Conservation (phyloP, 2,329 filamentous ascomycete genomes). For the Myriosclerotinia scirpicola region DNA sequence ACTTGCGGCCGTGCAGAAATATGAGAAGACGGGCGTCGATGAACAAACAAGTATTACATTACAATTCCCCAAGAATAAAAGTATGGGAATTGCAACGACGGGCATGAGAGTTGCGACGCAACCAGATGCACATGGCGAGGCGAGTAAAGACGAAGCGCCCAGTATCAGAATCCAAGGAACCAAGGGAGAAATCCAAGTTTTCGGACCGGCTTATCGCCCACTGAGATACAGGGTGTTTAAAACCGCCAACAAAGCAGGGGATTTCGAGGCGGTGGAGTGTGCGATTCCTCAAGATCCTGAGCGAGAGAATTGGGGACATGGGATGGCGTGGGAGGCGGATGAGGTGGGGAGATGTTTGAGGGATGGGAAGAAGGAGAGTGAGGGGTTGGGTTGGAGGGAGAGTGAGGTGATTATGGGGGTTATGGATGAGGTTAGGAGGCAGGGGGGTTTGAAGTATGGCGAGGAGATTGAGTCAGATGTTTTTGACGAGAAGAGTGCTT, state of each 20-base stretch:
- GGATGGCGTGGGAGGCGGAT: conserved; percentile 73
- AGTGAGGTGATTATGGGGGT: conserved; percentile 63
- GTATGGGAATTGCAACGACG: conserved; percentile 61
- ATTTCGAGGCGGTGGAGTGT: conserved; percentile 40
- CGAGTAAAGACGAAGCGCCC: conserved; percentile 52
- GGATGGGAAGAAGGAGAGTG: conserved; percentile 63
- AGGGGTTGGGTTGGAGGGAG: conserved; percentile 58
- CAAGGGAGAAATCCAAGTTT: conserved; percentile 66
- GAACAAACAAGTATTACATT: conserved; percentile 63
- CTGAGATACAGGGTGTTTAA: conserved; percentile 53
- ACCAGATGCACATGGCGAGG: conserved; percentile 48
- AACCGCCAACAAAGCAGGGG: conserved; percentile 31
- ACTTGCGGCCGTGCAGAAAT: conserved; percentile 56
- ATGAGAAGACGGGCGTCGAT: conserved; percentile 60
- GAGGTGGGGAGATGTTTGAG: conserved; percentile 62
- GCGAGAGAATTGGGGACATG: conserved; percentile 50
- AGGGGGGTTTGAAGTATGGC: conserved; percentile 58
- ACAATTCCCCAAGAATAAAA: conserved; percentile 57
- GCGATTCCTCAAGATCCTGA: conserved; percentile 47
- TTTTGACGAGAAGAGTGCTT: conserved; percentile 59
- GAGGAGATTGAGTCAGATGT: conserved; percentile 63
- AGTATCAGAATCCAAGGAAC: conserved; percentile 63
- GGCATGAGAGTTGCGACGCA: conserved; percentile 51
- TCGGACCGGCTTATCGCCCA: conserved; percentile 58
- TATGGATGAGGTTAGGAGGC: conserved; percentile 47